Evolutionary conservation across 345 rosid genomes (phyloP), one percentile per base, ranked within the genome.

Genomic region (Salix udensis): DNA sequence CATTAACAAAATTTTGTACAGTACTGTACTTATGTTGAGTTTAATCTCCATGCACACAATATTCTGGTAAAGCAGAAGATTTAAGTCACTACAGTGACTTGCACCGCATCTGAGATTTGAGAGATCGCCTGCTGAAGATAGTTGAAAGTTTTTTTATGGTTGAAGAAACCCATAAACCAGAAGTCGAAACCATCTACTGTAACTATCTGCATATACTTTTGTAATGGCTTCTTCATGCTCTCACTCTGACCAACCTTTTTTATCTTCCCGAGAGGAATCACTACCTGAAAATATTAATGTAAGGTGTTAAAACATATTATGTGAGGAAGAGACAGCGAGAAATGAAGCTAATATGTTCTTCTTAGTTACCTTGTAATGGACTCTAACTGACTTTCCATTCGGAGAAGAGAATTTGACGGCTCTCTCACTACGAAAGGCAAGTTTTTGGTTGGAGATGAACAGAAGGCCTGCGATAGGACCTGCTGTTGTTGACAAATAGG

Each of bases 191-290:
- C 74, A 71, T 71, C 74, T 26, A 55, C 87, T 0, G 97, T 95
- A 15, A 84, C 86, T 42, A 92, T 74, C 79, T 94, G 89, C 28
- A 90, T 79, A 78, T 87, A 91, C 86, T 94, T 91, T 37, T 91
- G 84, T 11, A 92, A 87, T 69, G 95, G 94, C 42, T 83, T 90
- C 90, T 91, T 83, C 64, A 68, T 79, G 78, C 89, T 88, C 78
- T 81, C 82, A 55, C 89, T 86, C 42, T 83, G 86, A 77, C 89
- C 85, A 4, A 82, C 91, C 71, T 76, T 73, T 74, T 86, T 84
- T 82, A 94, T 86, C 80, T 88, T 89, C 52, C 68, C 60, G 14
- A 90, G 74, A 1, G 97, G 97, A 75, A 94, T 86, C 70, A 86
- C 69, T 4, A 91, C 88, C 91, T 82, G 81, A 77, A 77, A 16